Conservation (phyloP, 2,329 filamentous ascomycete genomes). For the Sporothrix euskadiensis region DNA sequence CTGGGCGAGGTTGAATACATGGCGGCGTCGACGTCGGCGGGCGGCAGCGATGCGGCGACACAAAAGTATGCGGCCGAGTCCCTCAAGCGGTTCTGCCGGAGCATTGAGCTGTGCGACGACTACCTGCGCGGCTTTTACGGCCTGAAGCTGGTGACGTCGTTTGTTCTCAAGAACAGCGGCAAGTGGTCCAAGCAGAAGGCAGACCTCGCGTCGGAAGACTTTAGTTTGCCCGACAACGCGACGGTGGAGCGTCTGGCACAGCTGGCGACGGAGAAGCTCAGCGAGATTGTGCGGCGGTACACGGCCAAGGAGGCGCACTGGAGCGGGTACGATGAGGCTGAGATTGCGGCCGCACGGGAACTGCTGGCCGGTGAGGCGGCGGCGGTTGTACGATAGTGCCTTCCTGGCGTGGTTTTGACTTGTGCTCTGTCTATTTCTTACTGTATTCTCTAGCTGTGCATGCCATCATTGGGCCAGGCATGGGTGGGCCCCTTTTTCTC, state of each 20-base stretch:
- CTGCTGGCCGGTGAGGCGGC: constrained; percentile 59
- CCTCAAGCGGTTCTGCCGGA: constrained; percentile 82
- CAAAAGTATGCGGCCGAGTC: constrained; percentile 67
- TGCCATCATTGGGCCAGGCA: not conserved
- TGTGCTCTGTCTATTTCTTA: constrained; percentile 10
- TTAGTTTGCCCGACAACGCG: constrained; percentile 56
- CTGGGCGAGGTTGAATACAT: constrained; percentile 82
- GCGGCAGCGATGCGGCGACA: constrained; percentile 43
- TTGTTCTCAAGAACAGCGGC: constrained; percentile 48
- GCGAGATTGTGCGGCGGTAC: constrained; percentile 70
- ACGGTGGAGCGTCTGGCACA: constrained; percentile 70
- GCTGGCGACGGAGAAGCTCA: constrained; percentile 70
- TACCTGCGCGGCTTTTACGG: constrained; percentile 94
- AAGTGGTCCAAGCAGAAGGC: constrained; percentile 47
- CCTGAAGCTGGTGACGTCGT: constrained; percentile 69
- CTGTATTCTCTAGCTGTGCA: not conserved
- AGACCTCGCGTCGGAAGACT: constrained; percentile 41
- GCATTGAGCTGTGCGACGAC: constrained; percentile 89
- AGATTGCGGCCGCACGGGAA: constrained; percentile 70
- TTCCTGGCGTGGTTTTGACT: too few relatives aligned
- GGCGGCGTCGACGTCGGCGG: constrained; percentile 51
- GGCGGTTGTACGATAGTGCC: constrained; percentile 47
- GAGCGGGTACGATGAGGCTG: constrained; percentile 70
- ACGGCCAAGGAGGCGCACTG: constrained; percentile 63
- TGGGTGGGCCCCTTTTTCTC: not conserved